Conservation (phyloP, 2,329 filamentous ascomycete species). For the Fusarium coffeatum region DNA sequence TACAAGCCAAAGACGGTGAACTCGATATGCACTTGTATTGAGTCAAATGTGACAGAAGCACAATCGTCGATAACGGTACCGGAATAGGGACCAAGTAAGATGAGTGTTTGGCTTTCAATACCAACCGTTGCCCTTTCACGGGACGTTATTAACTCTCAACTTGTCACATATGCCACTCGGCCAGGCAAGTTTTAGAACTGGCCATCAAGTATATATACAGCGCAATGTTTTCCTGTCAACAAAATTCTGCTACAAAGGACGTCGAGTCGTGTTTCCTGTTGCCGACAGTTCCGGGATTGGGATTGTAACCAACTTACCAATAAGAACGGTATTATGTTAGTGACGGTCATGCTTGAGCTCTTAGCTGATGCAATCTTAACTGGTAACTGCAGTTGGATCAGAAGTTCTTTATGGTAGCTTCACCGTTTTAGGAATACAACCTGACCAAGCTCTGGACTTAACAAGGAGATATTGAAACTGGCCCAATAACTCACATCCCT, state of each 20-base stretch:
- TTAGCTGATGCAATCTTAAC: background rate
- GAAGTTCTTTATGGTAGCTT: background rate
- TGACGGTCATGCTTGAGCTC: background rate
- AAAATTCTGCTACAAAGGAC: background rate
- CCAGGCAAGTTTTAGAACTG: background rate
- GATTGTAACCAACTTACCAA: background rate
- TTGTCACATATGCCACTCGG: constrained; percentile 18
- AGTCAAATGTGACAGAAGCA: constrained; percentile 20
- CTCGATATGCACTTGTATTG: background rate
- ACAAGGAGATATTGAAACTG: background rate
- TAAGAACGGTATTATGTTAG: constrained; percentile 1
- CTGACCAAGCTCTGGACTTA: background rate
- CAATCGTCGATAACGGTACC: background rate
- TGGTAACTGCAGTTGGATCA: background rate
- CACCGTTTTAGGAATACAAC: background rate
- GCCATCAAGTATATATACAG: background rate
- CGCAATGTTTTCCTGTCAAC: constrained; percentile 2
- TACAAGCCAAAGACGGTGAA: background rate
- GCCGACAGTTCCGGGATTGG: background rate
- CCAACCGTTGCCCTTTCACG: background rate
- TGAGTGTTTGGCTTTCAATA: background rate
- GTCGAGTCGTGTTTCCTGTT: background rate
- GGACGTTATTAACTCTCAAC: constrained; percentile 7
- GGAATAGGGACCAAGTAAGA: background rate
- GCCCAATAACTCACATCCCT: background rate